These are phyloP conservation scores for Candolleomyces aberdarensis DNA, from an alignment of 768 basidiomycete species.

Conservation along the genomic window DNA sequence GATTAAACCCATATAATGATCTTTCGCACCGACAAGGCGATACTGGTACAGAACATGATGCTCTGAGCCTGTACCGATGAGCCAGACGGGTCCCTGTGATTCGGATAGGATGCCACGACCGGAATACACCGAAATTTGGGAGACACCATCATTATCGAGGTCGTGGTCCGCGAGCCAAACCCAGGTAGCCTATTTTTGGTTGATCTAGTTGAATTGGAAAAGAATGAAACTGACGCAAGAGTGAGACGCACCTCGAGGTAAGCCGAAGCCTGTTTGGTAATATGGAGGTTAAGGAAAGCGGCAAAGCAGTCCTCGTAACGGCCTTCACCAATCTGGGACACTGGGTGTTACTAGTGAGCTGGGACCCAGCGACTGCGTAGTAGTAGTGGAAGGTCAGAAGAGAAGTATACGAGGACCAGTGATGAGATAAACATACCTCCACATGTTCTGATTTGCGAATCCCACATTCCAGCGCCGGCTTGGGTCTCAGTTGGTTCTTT, in stretches of 20 bases:
- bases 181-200: constrained; percentile 45
- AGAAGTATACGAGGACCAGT: not conserved
- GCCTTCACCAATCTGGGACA: constrained; percentile 45
- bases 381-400: not conserved
- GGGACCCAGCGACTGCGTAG: constrained; percentile 48
- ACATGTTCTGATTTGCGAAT: constrained; percentile 43
- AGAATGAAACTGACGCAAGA: not conserved
- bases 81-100: constrained; percentile 75
- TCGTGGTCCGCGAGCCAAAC: constrained; percentile 82
- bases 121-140: constrained; percentile 54
- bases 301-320: constrained; percentile 51
- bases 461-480: constrained; percentile 57
- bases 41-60: constrained; percentile 72
- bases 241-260: constrained; percentile 51
- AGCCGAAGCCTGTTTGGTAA: constrained; percentile 49
- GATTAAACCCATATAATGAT: constrained; percentile 69
- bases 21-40: constrained; percentile 53
- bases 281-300: constrained; percentile 64
- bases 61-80: constrained; percentile 75
- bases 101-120: constrained; percentile 76
- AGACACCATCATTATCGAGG: constrained; percentile 49
- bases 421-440: constrained; percentile 23
- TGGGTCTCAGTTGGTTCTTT: constrained; percentile 50
- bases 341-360: constrained; percentile 39
- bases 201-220: not conserved